Conservation (phyloP, 2,329 filamentous ascomycete genomes). For the Paradendryphiella salina region DNA sequence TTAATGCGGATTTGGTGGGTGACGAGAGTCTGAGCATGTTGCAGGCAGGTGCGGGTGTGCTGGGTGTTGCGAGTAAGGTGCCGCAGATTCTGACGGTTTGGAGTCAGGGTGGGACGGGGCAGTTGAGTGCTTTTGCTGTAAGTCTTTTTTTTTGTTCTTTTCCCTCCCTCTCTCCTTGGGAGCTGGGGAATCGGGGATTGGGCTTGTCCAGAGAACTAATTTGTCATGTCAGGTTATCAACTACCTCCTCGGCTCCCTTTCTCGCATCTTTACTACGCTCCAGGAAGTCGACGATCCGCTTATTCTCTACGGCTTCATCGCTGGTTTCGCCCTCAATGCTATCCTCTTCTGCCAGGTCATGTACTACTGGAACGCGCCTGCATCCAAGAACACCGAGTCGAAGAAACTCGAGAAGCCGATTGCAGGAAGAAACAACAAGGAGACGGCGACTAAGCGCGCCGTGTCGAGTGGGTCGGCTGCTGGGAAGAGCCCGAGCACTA, state of each 20-base stretch:
- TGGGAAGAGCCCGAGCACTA: conserved; percentile 59
- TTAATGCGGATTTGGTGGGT: conserved; percentile 66
- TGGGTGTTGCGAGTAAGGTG: conserved; percentile 87
- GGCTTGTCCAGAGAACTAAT: neutral
- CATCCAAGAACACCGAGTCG: conserved; percentile 44
- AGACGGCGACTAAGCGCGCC: conserved; percentile 28
- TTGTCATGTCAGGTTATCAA: conserved; percentile 77
- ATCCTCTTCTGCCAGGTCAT: conserved; percentile 88
- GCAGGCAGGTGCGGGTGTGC: conserved; percentile 79
- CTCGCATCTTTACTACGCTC: conserved; percentile 94
- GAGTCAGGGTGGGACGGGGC: conserved; percentile 83
- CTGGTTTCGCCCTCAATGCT: conserved; percentile 86
- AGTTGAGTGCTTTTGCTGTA: conserved; percentile 95
- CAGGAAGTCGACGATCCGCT: conserved; percentile 97
- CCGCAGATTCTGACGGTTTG: conserved; percentile 91
- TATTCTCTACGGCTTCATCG: conserved; percentile 92
- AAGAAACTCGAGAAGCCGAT: conserved; percentile 48
- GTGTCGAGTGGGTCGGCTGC: conserved; percentile 43
- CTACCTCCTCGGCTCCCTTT: conserved; percentile 89
- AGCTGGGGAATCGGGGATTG: too few species aligned
- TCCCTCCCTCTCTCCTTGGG: neutral
- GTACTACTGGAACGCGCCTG: conserved; percentile 83
- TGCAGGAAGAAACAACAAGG: conserved; percentile 34
- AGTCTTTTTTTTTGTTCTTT: conserved; percentile 41
- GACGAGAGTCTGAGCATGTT: conserved; percentile 70